Evolutionary conservation across 106 monocot species (phyloP).

Genomic region (Phalaenopsis aphrodite): DNA sequence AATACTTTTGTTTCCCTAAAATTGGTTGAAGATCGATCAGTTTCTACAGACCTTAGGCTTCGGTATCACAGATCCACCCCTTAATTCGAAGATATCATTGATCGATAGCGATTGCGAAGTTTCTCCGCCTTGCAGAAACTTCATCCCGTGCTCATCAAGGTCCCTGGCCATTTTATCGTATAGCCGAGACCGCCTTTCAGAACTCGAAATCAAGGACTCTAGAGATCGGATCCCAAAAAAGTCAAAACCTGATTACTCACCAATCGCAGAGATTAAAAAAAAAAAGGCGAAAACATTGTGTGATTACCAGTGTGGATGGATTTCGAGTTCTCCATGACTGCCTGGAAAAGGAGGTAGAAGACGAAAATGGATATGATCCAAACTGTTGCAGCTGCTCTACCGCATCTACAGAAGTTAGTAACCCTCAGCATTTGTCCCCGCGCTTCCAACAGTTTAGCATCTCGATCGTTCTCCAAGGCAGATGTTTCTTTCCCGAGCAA

Average conservation of each 20-base stretch:
- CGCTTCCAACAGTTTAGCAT: not conserved
- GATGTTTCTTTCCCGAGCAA: too few relatives aligned
- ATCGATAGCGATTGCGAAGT: slow-evolving; percentile 84
- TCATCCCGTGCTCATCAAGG: slow-evolving; percentile 63
- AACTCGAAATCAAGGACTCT: slow-evolving; percentile 15
- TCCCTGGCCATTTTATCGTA: slow-evolving; percentile 80
- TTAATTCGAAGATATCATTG: slow-evolving; percentile 60
- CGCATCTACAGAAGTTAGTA: not conserved
- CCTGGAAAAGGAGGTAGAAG: slow-evolving; percentile 22
- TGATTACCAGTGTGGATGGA: not conserved
- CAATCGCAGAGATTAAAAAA: not conserved
- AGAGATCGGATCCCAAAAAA: not conserved
- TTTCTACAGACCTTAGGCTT: slow-evolving; percentile 39
- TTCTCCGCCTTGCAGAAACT: slow-evolving; percentile 63
- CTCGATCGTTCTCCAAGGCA: not conserved
- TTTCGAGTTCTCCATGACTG: slow-evolving; percentile 21
- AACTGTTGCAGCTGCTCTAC: slow-evolving; percentile 15
- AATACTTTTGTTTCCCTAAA: not conserved
- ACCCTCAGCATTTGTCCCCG: slow-evolving; percentile 2
- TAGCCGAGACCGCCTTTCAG: slow-evolving; percentile 42
- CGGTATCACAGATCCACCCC: slow-evolving; percentile 47
- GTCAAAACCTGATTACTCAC: not conserved
- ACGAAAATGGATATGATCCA: slow-evolving; percentile 30
- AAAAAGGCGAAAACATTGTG: not conserved
- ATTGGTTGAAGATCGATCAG: not conserved